phyloP scores from a whole-genome alignment of 129 eudicot genomes.

The Gnaphalium uliginosum region DNA sequence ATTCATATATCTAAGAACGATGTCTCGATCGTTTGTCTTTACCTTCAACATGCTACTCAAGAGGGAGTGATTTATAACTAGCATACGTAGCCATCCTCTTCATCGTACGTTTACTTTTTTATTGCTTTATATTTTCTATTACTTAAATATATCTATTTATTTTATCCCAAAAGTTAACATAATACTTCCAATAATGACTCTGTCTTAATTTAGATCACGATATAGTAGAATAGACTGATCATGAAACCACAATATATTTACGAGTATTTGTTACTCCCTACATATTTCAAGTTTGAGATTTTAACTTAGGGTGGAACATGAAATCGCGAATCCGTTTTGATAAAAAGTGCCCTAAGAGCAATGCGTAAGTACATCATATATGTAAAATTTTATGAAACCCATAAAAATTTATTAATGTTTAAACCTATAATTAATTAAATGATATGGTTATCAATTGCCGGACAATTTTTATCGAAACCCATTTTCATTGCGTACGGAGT shows the following conservation, averaged over 20 bases:
- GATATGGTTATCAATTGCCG: too few relatives aligned
- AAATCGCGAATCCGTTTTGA: too few relatives aligned
- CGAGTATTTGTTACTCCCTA: too few relatives aligned
- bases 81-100: constrained; percentile 42
- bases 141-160: neutral
- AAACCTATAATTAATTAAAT: too few relatives aligned
- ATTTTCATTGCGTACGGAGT: too few relatives aligned
- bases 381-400: too few relatives aligned
- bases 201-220: neutral
- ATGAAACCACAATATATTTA: neutral
- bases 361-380: too few relatives aligned
- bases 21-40: constrained; percentile 26
- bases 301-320: too few relatives aligned
- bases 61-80: constrained; percentile 28
- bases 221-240: neutral
- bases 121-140: neutral
- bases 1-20: constrained; percentile 14
- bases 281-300: too few relatives aligned
- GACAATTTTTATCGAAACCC: too few relatives aligned
- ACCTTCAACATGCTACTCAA: constrained; percentile 19
- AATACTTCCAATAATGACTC: neutral
- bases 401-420: too few relatives aligned
- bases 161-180: neutral
- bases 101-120: constrained; percentile 19
- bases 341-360: too few relatives aligned